Evolutionary conservation across 2,329 filamentous ascomycete species (phyloP), one percentile per base, ranked within the genome.

Genomic region (Onygenales sp.): DNA sequence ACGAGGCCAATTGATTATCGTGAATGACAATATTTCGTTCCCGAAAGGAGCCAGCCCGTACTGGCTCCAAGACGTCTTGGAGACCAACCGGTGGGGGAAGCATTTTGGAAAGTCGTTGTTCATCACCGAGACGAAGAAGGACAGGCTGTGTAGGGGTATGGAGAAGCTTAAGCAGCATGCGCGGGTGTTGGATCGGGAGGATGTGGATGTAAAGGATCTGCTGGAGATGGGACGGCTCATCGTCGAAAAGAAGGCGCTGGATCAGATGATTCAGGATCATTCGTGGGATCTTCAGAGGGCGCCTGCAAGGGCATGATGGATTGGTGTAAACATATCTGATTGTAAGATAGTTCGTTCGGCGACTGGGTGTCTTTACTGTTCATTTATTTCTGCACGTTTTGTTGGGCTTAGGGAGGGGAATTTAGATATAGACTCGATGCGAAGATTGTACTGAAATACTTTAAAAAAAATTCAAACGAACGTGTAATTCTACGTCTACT

Each of bases 201-300:
- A 95, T 57, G 88, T 98, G 37, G 93, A 97, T 71, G 89, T 98
- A 57, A 98, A 97, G 80, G 88, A 97, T 68, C 71, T 98, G 58
- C 73, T 98, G 60, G 88, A 93, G 74, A 84, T 85, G 52, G 87
- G 87, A 52, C 83, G 90, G 63, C 75, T 98, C 56, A 84, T 98
- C 56, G 83, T 98, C 63, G 93, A 98, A 79, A 82, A 86, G 68
- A 73, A 75, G 42, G 92, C 92, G 37, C 76, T 98, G 64, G 79
- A 84, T 68, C 78, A 81, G 67, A 82, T 97, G 66, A 78, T 96
- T 63, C 72, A 77, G 65, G 72, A 77, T 59, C 90, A 95, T 66
- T 72, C 71, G 45, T 68, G 62, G 53, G 73, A 75, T 60, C 56
- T 75, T 59, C 61, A 60, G 34, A 63, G 51, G 43, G 54, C 59